A percentile compares a stretch with the other conserved stretches of the same genome.
These are phyloP conservation scores for Suillus subluteus DNA, from an alignment of 768 basidiomycete genomes.

Conservation along the genomic window DNA sequence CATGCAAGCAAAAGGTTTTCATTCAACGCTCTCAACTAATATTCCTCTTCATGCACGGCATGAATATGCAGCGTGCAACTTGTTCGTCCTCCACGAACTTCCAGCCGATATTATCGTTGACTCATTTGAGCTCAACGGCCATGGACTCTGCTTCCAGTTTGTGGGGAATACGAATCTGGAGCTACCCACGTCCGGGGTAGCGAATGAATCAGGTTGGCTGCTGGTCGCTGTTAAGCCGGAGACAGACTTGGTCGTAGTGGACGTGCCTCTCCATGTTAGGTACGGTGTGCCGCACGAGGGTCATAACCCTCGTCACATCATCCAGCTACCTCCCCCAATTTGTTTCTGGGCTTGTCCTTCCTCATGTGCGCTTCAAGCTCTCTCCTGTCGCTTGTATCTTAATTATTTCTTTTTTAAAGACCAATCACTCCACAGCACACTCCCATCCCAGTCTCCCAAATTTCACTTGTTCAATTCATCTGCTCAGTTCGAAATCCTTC, in stretches of 20 bases:
- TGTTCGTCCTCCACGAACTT: constrained; percentile 40
- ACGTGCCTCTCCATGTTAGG: constrained; percentile 49
- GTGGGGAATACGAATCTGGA: constrained; percentile 46
- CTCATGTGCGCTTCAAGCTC: constrained; percentile 22
- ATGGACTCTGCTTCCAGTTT: constrained; percentile 36
- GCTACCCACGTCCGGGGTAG: constrained; percentile 43
- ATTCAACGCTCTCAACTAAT: constrained; percentile 32
- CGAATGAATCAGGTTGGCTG: constrained; percentile 25
- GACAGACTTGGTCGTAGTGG: constrained; percentile 23
- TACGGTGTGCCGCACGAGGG: constrained; percentile 37
- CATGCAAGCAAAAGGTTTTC: constrained; percentile 32
- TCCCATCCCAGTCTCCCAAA: constrained; percentile 23
- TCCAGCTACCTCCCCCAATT: constrained; percentile 30
- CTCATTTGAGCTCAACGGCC: constrained; percentile 44
- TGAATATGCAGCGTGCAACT: constrained; percentile 25
- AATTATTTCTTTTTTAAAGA: constrained; percentile 12
- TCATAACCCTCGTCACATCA: constrained; percentile 19
- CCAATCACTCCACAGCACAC: not conserved
- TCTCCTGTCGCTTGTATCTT: not conserved
- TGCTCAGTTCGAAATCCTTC: constrained; percentile 20
- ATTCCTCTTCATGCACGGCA: constrained; percentile 17
- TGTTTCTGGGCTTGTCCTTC: constrained; percentile 38
- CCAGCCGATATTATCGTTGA: constrained; percentile 47
- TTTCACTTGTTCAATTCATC: constrained; percentile 27
- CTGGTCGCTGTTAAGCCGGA: constrained; percentile 33